These are phyloP conservation scores for Sclerotinia nivalis DNA, from an alignment of 2,329 filamentous ascomycete species.

Conservation along the genomic window DNA sequence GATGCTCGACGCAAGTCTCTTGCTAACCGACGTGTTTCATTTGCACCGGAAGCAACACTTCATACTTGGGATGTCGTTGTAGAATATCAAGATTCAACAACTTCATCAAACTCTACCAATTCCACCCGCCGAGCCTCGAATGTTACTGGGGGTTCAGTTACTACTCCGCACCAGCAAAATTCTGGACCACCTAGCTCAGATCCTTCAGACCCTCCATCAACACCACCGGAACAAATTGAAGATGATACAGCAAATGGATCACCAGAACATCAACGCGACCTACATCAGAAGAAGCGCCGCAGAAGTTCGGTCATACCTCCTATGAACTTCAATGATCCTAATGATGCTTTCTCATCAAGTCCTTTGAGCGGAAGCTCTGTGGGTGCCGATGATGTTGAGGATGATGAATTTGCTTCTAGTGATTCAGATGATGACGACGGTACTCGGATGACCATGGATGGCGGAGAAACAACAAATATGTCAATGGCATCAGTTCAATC, in stretches of 20 bases:
- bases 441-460: constrained; percentile 79
- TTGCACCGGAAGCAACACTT: constrained; percentile 93
- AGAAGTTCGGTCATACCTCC: constrained; percentile 68
- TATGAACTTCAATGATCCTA: constrained; percentile 64
- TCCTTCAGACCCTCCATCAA: constrained; percentile 59
- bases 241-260: constrained; percentile 59
- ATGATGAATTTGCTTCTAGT: constrained; percentile 50
- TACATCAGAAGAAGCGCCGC: constrained; percentile 62
- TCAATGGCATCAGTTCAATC: constrained; percentile 64
- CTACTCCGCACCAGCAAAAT: constrained; percentile 31
- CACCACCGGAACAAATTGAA: constrained; percentile 62
- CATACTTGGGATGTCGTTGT: constrained; percentile 92
- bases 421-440: constrained; percentile 67
- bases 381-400: constrained; percentile 49
- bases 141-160: constrained; percentile 32
- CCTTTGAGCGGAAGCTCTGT: constrained; percentile 66
- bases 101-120: constrained; percentile 70
- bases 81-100: constrained; percentile 87
- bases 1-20: constrained; percentile 91
- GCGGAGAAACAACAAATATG: constrained; percentile 65
- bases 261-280: constrained; percentile 64
- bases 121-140: constrained; percentile 73
- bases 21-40: constrained; percentile 90
- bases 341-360: constrained; percentile 72
- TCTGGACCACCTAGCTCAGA: constrained; percentile 46